Evolutionary conservation across 345 rosid genomes (phyloP), one percentile per base, ranked within the genome.

Genomic region (Clausena lansium): DNA sequence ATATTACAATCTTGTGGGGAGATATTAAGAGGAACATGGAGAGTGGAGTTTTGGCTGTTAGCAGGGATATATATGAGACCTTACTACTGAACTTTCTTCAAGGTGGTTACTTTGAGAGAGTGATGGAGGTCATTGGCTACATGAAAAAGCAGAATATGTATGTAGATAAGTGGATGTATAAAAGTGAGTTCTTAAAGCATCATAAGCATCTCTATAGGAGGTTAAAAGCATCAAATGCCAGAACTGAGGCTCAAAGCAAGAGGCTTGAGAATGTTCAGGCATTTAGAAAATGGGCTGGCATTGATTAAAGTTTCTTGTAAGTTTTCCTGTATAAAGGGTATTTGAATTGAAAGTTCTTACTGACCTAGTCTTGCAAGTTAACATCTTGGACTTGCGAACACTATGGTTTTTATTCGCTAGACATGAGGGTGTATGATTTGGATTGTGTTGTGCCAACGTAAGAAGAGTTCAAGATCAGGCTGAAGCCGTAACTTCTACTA

Each of bases 81-180:
- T 79, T 95, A 78, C 83, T 92, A 7, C 74, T 93, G 80, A 88
- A 82, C 81, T 90, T 95, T 79, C 85, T 95, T 75, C 89, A 85
- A 79, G 98, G 94, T 68, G 98, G 98, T 75, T 93, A 91, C 86
- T 95, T 95, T 77, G 99, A 92, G 85, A 91, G 99, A 78, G 94
- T 91, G 74, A 86, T 90, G 89, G 97, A 93, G 85, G 84, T 92
- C 30, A 86, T 91, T 70, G 70, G 70, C 82, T 85, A 76, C 55
- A 91, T 91, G 98, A 82, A 85, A 80, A 81, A 85, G 82, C 72
- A 38, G 28, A 75, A 47, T 36, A 84, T 90, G 88, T 86, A 78
- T 73, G 77, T 66, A 19, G 98, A 95, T 76, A 84, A 85, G 74
- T 65, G 85, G 81, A 84, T 91, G 92, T 90, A 83, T 62, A 88